These are phyloP conservation scores for Bolboschoenoplectus hybrid DNA, from an alignment of 202 grass and related monocot genomes.

Conservation along the genomic window DNA sequence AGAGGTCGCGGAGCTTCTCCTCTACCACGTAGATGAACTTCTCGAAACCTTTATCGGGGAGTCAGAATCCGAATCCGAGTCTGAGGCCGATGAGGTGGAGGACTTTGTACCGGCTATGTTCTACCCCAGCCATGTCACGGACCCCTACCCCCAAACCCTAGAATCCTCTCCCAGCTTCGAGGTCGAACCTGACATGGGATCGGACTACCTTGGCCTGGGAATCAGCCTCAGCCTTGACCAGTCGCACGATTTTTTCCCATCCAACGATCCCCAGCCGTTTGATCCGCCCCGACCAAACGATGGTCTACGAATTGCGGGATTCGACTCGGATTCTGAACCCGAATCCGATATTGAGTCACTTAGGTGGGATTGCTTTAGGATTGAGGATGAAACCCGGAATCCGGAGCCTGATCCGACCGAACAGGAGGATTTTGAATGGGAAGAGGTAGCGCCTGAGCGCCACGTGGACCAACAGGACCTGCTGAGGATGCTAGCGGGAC, in stretches of 20 bases:
- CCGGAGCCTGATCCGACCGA: constrained; percentile 44
- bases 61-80: constrained; percentile 51
- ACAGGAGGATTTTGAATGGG: constrained; percentile 69
- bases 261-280: constrained; percentile 18
- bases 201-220: constrained; percentile 23
- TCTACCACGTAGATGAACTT: constrained; percentile 35
- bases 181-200: constrained; percentile 45
- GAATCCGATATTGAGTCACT: constrained; percentile 46
- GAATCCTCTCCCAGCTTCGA: constrained; percentile 32
- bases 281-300: background rate
- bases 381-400: constrained; percentile 50
- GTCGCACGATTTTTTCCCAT: constrained; percentile 35
- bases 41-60: constrained; percentile 62
- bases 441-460: constrained; percentile 55
- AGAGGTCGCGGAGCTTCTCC: constrained; percentile 38
- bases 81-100: constrained; percentile 36
- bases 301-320: constrained; percentile 9
- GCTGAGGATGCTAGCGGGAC: constrained; percentile 35
- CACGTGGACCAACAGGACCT: constrained; percentile 36
- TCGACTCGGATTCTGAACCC: constrained; percentile 46
- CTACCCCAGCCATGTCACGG: constrained; percentile 9
- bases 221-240: constrained; percentile 16
- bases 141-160: constrained; percentile 23
- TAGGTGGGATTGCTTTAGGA: constrained; percentile 72
- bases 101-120: constrained; percentile 24